Evolutionary conservation across 1,284 basidiomycete species (phyloP).

Genomic region (Ceratobasidium sp.): DNA sequence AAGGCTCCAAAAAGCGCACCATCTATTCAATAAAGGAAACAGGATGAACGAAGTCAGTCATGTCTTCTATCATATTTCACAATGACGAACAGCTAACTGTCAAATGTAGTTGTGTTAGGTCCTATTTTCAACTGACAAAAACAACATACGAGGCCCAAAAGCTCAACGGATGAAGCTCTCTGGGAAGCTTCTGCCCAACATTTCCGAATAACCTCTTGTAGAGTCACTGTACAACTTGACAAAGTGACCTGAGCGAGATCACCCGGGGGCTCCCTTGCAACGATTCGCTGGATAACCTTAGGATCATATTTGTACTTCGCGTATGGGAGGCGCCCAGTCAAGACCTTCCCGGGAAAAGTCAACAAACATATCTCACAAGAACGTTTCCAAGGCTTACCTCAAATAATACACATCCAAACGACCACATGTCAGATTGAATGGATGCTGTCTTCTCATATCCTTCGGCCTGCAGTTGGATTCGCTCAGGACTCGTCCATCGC

Average conservation of each 20-base stretch:
- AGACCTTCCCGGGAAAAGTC: not conserved
- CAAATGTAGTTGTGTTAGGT: too few species aligned
- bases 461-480: not conserved
- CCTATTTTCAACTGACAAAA: too few species aligned
- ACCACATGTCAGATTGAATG: conserved; percentile 1
- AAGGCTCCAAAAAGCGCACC: too few species aligned
- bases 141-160: too few species aligned
- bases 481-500: conserved; percentile 21
- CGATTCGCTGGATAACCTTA: not conserved
- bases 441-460: not conserved
- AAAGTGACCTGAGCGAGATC: not conserved
- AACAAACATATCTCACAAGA: not conserved
- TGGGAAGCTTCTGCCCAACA: too few species aligned
- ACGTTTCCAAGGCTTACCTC: not conserved
- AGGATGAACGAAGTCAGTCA: too few species aligned
- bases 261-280: not conserved
- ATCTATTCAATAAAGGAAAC: too few species aligned
- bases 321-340: not conserved
- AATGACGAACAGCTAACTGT: too few species aligned
- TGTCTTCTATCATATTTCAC: too few species aligned
- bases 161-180: too few species aligned
- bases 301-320: conserved; percentile 6
- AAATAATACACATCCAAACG: conserved; percentile 10
- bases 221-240: too few species aligned
- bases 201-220: too few species aligned